phyloP scores from a whole-genome alignment of 179 eudicot genomes.

The Actinidia polygama region DNA sequence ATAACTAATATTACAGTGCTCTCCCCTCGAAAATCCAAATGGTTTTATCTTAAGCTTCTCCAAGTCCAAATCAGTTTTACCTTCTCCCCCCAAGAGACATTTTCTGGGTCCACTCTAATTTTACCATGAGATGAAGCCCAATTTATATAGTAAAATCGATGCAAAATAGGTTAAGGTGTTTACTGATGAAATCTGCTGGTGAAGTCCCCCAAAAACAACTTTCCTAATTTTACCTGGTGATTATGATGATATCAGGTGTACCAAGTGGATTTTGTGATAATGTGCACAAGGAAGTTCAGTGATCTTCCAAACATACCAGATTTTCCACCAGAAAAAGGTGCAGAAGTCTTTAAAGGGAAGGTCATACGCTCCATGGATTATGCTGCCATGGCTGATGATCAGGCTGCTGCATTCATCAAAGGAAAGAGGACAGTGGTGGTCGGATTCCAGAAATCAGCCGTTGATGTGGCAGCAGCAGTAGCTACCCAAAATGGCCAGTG shows the following conservation, averaged over 20 bases:
- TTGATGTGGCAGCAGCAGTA: slow-evolving; percentile 61
- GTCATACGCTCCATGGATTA: slow-evolving; percentile 72
- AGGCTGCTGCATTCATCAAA: slow-evolving; percentile 35
- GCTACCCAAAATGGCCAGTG: slow-evolving; percentile 47
- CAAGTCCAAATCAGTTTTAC: too few relatives aligned
- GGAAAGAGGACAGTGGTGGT: slow-evolving; percentile 56
- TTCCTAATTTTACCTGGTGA: too few relatives aligned
- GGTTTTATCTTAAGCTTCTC: too few relatives aligned
- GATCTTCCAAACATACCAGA: slow-evolving; percentile 60
- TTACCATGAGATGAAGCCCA: too few relatives aligned
- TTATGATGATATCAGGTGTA: slow-evolving; percentile 29
- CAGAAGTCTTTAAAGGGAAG: slow-evolving; percentile 53
- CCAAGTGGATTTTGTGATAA: slow-evolving; percentile 52
- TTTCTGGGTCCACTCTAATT: too few relatives aligned
- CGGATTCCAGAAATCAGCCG: slow-evolving; percentile 60
- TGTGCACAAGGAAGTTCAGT: slow-evolving; percentile 60
- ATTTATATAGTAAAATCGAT: too few relatives aligned
- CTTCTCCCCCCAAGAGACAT: too few relatives aligned
- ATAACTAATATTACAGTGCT: too few relatives aligned
- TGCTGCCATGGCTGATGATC: slow-evolving; percentile 33
- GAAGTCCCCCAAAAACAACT: too few relatives aligned
- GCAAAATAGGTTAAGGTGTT: too few relatives aligned
- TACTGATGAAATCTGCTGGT: too few relatives aligned
- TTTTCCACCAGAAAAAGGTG: slow-evolving; percentile 51
- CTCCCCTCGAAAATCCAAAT: too few relatives aligned